phyloP scores from a whole-genome alignment of 1,284 basidiomycete species.

The Ustilago cynodontis region DNA sequence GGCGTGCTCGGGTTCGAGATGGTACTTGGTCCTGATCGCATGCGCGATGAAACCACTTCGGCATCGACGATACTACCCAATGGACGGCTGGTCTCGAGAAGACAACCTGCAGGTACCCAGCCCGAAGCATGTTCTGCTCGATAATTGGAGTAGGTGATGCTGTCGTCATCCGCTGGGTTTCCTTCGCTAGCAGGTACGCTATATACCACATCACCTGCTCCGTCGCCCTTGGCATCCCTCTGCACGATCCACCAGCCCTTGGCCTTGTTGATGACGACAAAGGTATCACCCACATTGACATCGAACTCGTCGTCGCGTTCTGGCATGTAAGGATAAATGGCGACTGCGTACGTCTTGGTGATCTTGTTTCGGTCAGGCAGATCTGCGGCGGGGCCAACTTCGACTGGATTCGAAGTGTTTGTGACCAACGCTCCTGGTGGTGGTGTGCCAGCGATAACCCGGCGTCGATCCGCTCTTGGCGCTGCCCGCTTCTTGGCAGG shows the following conservation, averaged over 20 bases:
- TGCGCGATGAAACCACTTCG: slow-evolving; percentile 12
- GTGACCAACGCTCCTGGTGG: slow-evolving; percentile 37
- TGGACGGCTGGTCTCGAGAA: slow-evolving; percentile 81
- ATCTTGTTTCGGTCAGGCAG: slow-evolving; percentile 36
- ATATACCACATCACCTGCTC: slow-evolving; percentile 81
- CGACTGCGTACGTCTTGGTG: slow-evolving; percentile 79
- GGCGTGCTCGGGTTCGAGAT: slow-evolving; percentile 50
- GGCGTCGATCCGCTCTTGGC: slow-evolving; percentile 38
- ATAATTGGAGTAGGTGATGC: slow-evolving; percentile 27
- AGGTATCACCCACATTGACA: slow-evolving; percentile 81
- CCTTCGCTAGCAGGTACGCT: slow-evolving; percentile 78
- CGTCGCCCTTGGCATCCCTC: slow-evolving; percentile 80
- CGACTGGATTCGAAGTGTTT: slow-evolving; percentile 32
- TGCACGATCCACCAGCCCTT: slow-evolving; percentile 99
- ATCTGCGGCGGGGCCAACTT: slow-evolving; percentile 56
- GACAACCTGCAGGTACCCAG: slow-evolving; percentile 77
- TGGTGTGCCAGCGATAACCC: slow-evolving; percentile 30
- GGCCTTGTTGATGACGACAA: slow-evolving; percentile 90
- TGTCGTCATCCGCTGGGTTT: slow-evolving; percentile 40
- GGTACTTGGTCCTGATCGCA: slow-evolving; percentile 24
- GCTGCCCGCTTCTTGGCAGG: slow-evolving; percentile 29
- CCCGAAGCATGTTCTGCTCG: slow-evolving; percentile 59
- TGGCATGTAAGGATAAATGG: slow-evolving; percentile 94
- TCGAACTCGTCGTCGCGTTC: slow-evolving; percentile 98
- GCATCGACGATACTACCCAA: slow-evolving; percentile 67